Conservation (phyloP, 139 green algal genomes). For the Mesostigma viride region DNA sequence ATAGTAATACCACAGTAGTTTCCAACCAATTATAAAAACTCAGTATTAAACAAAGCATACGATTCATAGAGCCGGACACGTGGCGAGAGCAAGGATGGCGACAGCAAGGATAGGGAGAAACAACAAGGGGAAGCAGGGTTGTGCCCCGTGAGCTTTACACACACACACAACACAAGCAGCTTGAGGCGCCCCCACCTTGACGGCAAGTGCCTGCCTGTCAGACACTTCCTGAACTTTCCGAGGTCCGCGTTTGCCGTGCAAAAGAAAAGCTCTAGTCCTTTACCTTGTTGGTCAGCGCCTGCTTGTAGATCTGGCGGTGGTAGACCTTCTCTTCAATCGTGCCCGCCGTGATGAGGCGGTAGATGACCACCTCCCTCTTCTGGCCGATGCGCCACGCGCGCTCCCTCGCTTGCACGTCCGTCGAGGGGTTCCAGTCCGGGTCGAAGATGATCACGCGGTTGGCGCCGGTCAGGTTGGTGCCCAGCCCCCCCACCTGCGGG, state of each 20-base stretch:
- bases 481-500: slow-evolving; percentile 78
- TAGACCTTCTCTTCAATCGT: slow-evolving; percentile 95
- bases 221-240: slow-evolving; percentile 39
- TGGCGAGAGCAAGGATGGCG: too few species aligned
- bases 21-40: too few species aligned
- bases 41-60: too few species aligned
- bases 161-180: too few species aligned
- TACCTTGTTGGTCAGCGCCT: slow-evolving; percentile 79
- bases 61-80: too few species aligned
- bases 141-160: too few species aligned
- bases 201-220: slow-evolving; percentile 33
- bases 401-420: slow-evolving; percentile 78
- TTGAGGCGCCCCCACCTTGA: too few species aligned
- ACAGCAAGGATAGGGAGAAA: too few species aligned
- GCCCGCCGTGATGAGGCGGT: slow-evolving; percentile 82
- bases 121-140: too few species aligned
- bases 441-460: slow-evolving; percentile 90
- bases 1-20: too few species aligned
- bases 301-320: slow-evolving; percentile 81
- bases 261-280: too few species aligned
- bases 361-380: slow-evolving; percentile 77
- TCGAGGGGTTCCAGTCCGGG: slow-evolving; percentile 95
- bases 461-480: slow-evolving; percentile 85
- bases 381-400: slow-evolving; percentile 94
- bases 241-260: too few species aligned